Evolutionary conservation across 2,329 filamentous ascomycete species (phyloP).

Genomic region (Fusarium metavorans): DNA sequence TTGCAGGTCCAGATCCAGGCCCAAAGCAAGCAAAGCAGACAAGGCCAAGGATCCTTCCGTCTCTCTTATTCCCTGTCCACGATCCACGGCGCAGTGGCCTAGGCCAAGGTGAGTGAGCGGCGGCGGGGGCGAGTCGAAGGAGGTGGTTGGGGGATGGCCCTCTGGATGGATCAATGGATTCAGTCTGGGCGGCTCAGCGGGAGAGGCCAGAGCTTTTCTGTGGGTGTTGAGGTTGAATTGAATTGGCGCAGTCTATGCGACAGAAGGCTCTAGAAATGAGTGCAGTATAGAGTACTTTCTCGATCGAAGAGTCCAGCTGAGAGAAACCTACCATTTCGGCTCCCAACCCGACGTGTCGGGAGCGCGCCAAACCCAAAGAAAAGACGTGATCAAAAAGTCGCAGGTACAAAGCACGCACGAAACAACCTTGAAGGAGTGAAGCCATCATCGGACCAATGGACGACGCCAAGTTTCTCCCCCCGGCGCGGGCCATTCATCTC

Average conservation of each 20-base stretch:
- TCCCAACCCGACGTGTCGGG: not conserved
- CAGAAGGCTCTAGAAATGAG: no score
- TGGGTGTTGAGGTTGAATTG: not conserved
- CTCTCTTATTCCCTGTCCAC: conserved; percentile 21
- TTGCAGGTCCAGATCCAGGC: conserved; percentile 11
- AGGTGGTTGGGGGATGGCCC: conserved; percentile 19
- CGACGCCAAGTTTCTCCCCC: conserved; percentile 29
- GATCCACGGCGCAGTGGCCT: conserved; percentile 37
- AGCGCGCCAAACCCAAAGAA: not conserved
- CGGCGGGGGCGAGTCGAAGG: not conserved
- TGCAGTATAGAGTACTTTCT: no score
- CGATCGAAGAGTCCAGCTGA: not conserved
- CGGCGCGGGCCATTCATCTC: conserved; percentile 28
- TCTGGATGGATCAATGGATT: conserved; percentile 28
- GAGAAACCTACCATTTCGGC: not conserved
- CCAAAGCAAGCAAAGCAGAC: not conserved
- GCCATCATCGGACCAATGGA: conserved; percentile 43
- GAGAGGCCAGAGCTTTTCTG: conserved; percentile 17
- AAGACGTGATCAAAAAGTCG: conserved; percentile 3
- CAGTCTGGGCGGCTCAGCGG: conserved; percentile 33
- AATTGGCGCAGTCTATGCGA: not conserved
- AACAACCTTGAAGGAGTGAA: conserved; percentile 5
- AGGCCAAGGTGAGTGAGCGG: not conserved
- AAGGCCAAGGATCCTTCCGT: not conserved
- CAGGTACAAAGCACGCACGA: conserved; percentile 27